These are phyloP conservation scores for Metarhizium brunneum DNA, from an alignment of 2,329 filamentous ascomycete genomes.

Conservation along the genomic window DNA sequence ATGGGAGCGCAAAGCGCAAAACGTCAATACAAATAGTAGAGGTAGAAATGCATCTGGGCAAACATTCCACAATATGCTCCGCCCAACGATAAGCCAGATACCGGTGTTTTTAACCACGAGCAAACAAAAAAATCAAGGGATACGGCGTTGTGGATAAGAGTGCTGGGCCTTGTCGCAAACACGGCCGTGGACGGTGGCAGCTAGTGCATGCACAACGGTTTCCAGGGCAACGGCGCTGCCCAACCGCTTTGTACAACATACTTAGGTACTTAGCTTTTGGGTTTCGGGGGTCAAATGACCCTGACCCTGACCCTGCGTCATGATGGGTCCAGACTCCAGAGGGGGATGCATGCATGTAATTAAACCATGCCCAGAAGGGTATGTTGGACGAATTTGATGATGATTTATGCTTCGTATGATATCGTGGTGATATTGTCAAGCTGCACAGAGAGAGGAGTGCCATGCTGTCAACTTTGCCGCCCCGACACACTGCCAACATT, in stretches of 20 bases:
- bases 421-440: no score
- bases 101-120: not conserved
- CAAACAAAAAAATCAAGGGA: not conserved
- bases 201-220: conserved; percentile 1
- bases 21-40: conserved; percentile 21
- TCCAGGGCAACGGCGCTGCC: conserved; percentile 5
- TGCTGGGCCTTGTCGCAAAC: not conserved
- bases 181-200: not conserved
- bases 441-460: no score
- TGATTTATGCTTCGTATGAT: no score
- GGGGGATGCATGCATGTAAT: no score
- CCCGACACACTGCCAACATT: no score
- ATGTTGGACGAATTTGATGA: no score
- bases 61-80: not conserved
- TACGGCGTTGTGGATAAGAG: not conserved
- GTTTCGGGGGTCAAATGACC: not conserved
- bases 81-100: not conserved
- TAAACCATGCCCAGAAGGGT: no score
- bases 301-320: not conserved
- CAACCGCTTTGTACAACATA: not conserved
- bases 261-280: not conserved
- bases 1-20: conserved; percentile 1
- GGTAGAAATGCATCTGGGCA: conserved; percentile 17
- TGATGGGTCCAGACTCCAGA: no score
- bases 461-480: no score